A percentile compares a stretch with the other conserved stretches of the same genome.
phyloP scores from a whole-genome alignment of 768 basidiomycete genomes.

The Mycena venus region DNA sequence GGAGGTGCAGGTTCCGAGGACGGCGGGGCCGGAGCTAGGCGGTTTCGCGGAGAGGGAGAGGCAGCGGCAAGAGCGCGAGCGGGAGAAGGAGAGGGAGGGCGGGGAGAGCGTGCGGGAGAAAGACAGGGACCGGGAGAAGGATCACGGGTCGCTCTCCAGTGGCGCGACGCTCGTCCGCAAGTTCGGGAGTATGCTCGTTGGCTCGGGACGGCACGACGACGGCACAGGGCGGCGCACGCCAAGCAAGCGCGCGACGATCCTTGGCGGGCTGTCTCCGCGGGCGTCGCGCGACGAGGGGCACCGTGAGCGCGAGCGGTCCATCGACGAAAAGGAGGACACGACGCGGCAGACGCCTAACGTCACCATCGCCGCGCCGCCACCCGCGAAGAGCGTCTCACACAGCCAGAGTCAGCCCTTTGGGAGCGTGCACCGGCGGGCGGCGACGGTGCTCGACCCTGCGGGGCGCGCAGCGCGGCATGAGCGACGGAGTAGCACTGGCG shows the following conservation, averaged over 20 bases:
- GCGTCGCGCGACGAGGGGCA: conserved; percentile 51
- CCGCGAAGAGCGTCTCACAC: conserved; percentile 46
- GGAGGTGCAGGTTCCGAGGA: conserved; percentile 66
- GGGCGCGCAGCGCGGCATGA: conserved; percentile 76
- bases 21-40: conserved; percentile 75
- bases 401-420: conserved; percentile 57
- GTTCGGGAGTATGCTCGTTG: conserved; percentile 79
- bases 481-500: conserved; percentile 83
- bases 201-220: conserved; percentile 58
- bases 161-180: conserved; percentile 83
- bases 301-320: conserved; percentile 45
- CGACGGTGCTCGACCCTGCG: conserved; percentile 81
- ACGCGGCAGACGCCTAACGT: conserved; percentile 23
- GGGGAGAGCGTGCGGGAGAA: too few species aligned
- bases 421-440: conserved; percentile 77
- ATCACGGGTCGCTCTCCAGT: conserved; percentile 57
- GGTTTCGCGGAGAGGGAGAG: conserved; percentile 62
- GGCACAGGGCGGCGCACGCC: conserved; percentile 43
- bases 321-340: conserved; percentile 41
- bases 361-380: conserved; percentile 36
- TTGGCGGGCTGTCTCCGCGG: conserved; percentile 50
- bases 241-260: conserved; percentile 62
- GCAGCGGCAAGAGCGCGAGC: conserved; percentile 30
- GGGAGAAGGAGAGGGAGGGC: conserved; percentile 58
- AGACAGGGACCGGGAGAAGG: conserved; percentile 51